Base-by-base conservation (phyloP, 2,329 filamentous ascomycete species). In the Pyricularia pennisetigena region DNA sequence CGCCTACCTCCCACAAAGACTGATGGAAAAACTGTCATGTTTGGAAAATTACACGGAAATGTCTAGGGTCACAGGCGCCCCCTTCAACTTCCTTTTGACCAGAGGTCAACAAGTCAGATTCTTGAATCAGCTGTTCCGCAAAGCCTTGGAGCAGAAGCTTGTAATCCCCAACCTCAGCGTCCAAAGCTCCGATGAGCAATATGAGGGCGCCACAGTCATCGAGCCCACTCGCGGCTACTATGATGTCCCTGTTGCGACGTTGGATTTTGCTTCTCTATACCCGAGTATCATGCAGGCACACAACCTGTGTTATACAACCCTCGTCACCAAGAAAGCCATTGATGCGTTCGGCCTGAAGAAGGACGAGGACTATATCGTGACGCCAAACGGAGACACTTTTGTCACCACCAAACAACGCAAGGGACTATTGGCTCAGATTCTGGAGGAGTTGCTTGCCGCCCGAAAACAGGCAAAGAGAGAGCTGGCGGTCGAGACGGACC, bases 31-130 rank as follows among this genome's bases (percentile, higher is more conserved):
- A 78, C 83, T 99, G 29, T 98, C 97, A 76, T 98, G 95, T 79
- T 83, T 99, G n/a, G 91, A 97, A 79, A 99, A 99, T 77, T 98
- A 98, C 75, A 98, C 95, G 0, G 95, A 99, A 80, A 99, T 99
- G 95, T 94, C 95, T 69, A 95, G 95, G 87, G 95, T 99, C 79
- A 99, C 96, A 29, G 95, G 95, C 73, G 94, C 99, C 4, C 95
- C 95, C 0, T 99, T 99, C 83, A 98, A 97, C 76, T 97, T 90
- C 75, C 85, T 99, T 63, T 85, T 99, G 1, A 88, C 95, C 28
- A 89, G 94, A 75, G 95, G 95, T 63, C 95, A 99, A 77, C 96
- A 99, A 79, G 89, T 99, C 76, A 97, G 97, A 75, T 99, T 99
- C 80, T 87, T 99, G 80, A 98, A 94, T 77, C 95, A 99, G 76